Conservation (phyloP, 2,329 filamentous ascomycete genomes). For the Talaromyces sp. region DNA sequence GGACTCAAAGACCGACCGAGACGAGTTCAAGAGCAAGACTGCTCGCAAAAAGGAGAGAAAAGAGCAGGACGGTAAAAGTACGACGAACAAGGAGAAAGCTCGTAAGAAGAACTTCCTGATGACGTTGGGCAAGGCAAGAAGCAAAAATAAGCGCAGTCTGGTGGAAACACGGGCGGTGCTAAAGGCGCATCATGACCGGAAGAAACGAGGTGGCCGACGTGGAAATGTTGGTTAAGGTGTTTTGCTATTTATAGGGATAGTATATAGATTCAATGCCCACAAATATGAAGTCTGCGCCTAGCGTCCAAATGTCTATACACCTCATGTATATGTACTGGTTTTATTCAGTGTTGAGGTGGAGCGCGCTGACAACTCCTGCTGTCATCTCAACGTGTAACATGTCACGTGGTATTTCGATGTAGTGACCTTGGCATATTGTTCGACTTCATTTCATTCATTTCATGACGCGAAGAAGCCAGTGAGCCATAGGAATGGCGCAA, state of each 20-base stretch:
- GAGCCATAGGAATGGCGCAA: too few relatives aligned
- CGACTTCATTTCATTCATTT: too few relatives aligned
- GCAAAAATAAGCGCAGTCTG: conserved; percentile 91
- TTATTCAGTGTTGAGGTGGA: neutral
- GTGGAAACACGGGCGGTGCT: conserved; percentile 78
- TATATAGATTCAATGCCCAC: neutral
- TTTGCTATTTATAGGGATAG: neutral
- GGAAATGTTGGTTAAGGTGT: conserved; percentile 54
- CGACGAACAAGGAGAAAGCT: conserved; percentile 95
- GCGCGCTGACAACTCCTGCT: neutral
- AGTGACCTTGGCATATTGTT: too few relatives aligned
- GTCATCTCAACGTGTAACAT: neutral
- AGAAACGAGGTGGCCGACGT: conserved; percentile 78
- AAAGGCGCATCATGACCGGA: conserved; percentile 74
- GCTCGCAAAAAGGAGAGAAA: conserved; percentile 85
- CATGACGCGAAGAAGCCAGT: too few relatives aligned
- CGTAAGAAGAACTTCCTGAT: conserved; percentile 98
- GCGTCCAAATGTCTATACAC: neutral
- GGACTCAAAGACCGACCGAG: conserved; percentile 73
- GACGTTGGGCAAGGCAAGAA: conserved; percentile 94
- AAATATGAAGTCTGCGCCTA: neutral
- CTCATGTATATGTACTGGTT: neutral
- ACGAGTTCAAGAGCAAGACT: conserved; percentile 80
- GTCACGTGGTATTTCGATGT: too few relatives aligned
- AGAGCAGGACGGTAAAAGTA: conserved; percentile 84